Evolutionary conservation across 768 basidiomycete species (phyloP).

Genomic region (Albatrellus ellisii): DNA sequence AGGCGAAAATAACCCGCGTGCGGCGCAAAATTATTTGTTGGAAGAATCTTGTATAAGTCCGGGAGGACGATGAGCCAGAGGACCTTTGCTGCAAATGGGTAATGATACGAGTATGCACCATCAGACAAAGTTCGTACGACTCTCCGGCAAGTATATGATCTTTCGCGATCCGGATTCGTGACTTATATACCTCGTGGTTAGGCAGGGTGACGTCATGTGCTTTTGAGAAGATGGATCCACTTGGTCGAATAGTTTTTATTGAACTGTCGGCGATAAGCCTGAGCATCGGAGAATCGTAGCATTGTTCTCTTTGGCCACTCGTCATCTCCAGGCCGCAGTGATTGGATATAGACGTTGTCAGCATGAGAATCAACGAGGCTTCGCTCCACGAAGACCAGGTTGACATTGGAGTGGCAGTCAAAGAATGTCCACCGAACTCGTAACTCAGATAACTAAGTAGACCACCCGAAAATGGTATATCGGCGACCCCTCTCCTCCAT

Average conservation of each 20-base stretch:
- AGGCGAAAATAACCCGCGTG: slow-evolving; percentile 74
- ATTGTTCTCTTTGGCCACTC: slow-evolving; percentile 44
- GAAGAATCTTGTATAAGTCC: slow-evolving; percentile 62
- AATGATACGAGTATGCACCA: slow-evolving; percentile 51
- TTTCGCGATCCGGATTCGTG: slow-evolving; percentile 56
- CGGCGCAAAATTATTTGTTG: slow-evolving; percentile 74
- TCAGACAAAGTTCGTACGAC: slow-evolving; percentile 89
- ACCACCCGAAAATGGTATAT: slow-evolving; percentile 77
- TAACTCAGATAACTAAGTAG: slow-evolving; percentile 69
- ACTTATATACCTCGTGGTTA: slow-evolving; percentile 45
- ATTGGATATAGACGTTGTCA: slow-evolving; percentile 46
- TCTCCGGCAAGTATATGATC: slow-evolving; percentile 71
- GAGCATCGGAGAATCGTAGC: too few species aligned
- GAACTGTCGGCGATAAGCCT: too few species aligned
- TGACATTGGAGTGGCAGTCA: slow-evolving; percentile 58
- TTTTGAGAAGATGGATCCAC: slow-evolving; percentile 2
- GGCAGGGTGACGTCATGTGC: slow-evolving; percentile 35
- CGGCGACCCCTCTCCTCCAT: slow-evolving; percentile 31
- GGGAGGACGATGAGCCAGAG: slow-evolving; percentile 51
- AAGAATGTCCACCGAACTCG: slow-evolving; percentile 54
- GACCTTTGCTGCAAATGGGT: too few species aligned
- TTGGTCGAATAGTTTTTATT: slow-evolving; percentile 4
- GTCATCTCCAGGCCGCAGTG: slow-evolving; percentile 42
- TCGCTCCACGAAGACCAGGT: slow-evolving; percentile 66
- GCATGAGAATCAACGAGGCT: slow-evolving; percentile 57